These are phyloP conservation scores for Ottelia alismoides DNA, from an alignment of 106 monocot genomes.

Conservation along the genomic window DNA sequence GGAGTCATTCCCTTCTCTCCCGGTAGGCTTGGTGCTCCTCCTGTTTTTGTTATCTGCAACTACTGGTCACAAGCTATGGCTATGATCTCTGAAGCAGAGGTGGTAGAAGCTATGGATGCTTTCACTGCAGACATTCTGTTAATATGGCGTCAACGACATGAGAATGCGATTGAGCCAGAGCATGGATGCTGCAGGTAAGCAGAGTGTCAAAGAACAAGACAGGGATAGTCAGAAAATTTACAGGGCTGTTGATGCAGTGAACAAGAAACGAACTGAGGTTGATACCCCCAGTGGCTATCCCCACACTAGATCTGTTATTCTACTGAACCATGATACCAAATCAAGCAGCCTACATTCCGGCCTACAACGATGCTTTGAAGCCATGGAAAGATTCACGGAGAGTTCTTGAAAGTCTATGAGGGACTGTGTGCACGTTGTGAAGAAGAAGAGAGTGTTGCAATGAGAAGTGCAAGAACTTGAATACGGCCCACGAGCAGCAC, in stretches of 20 bases:
- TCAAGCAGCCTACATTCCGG: constrained; percentile 20
- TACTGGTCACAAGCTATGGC: constrained; percentile 71
- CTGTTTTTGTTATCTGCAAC: constrained; percentile 76
- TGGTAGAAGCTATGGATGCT: constrained; percentile 38
- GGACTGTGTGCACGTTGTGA: constrained; percentile 12
- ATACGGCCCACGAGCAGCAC: no score
- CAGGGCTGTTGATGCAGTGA: constrained; percentile 32
- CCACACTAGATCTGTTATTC: neutral
- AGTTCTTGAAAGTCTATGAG: constrained; percentile 26
- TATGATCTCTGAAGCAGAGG: constrained; percentile 29
- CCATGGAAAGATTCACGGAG: constrained; percentile 30
- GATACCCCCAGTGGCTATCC: constrained; percentile 9
- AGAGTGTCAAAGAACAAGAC: constrained; percentile 29
- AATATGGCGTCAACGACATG: no score
- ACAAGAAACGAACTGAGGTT: constrained; percentile 28
- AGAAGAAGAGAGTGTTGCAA: constrained; percentile 11
- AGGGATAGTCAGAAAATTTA: constrained; percentile 23
- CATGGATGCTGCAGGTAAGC: constrained; percentile 14
- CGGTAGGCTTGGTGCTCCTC: constrained; percentile 75
- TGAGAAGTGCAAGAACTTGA: constrained; percentile 8
- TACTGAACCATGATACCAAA: constrained; percentile 6
- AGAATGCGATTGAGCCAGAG: no score
- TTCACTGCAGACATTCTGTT: constrained; percentile 29
- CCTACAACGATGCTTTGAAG: constrained; percentile 27
- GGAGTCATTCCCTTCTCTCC: constrained; percentile 74